Conservation (phyloP, 345 rosid genomes). For the Aquilaria yunnanensis region DNA sequence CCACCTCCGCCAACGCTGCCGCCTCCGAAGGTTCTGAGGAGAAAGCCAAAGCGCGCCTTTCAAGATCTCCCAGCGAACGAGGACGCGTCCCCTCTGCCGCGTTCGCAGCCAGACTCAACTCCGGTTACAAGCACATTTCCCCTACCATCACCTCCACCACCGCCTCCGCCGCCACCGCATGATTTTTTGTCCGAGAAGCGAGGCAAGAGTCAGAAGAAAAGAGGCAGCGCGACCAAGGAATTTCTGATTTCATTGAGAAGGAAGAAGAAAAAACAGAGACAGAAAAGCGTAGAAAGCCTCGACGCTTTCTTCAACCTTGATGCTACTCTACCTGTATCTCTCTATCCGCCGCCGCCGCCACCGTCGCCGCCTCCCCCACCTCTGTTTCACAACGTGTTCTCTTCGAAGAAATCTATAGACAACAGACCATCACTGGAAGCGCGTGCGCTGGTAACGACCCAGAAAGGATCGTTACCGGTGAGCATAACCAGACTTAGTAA, state of each 20-base stretch:
- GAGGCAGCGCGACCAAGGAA: conserved; percentile 55
- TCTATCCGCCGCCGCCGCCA: conserved; percentile 18
- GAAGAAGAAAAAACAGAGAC: conserved; percentile 66
- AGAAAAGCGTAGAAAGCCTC: conserved; percentile 79
- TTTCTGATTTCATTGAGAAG: conserved; percentile 43
- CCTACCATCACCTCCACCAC: conserved; percentile 19
- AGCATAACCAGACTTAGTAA: conserved; percentile 19
- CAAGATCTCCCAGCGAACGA: conserved; percentile 17
- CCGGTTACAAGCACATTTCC: not conserved
- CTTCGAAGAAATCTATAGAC: conserved; percentile 52
- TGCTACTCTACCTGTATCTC: conserved; percentile 12
- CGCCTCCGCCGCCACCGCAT: conserved; percentile 21
- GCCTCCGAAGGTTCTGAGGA: conserved; percentile 20
- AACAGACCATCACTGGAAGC: conserved; percentile 36
- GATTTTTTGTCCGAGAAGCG: conserved; percentile 11
- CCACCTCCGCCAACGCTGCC: conserved; percentile 15
- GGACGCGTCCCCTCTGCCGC: conserved; percentile 10
- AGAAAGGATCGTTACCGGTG: conserved; percentile 25
- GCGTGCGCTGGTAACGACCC: conserved; percentile 20
- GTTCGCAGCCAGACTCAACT: conserved; percentile 17
- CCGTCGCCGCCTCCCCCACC: conserved; percentile 51
- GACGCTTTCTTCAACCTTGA: conserved; percentile 47
- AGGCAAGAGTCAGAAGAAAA: conserved; percentile 42
- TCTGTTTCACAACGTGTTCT: conserved; percentile 50
- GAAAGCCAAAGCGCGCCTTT: conserved; percentile 27